A percentile compares a stretch with the other conserved stretches of the same genome.
phyloP scores from a whole-genome alignment of 208 protist genomes.

The Wallacemonas sp. region DNA sequence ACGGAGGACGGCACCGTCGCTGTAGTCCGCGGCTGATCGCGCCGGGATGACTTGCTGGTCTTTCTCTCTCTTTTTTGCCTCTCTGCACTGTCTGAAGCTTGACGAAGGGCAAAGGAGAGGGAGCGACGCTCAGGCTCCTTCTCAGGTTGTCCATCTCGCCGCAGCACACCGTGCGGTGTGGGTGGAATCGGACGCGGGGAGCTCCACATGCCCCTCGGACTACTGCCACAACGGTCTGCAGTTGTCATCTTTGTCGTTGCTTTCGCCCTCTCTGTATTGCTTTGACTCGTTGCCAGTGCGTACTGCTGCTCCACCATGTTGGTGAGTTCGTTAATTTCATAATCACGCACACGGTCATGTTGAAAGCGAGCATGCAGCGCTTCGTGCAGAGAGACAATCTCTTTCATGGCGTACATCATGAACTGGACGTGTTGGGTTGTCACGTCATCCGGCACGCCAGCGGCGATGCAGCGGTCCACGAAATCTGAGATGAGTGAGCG shows the following conservation, averaged over 20 bases:
- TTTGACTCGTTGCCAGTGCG: slow-evolving; percentile 11
- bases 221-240: background rate
- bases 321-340: slow-evolving; percentile 47
- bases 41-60: no score
- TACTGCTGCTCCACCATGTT: slow-evolving; percentile 60
- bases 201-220: no score
- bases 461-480: slow-evolving; percentile 66
- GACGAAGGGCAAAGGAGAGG: background rate
- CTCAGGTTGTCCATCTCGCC: no score
- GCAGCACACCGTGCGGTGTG: no score
- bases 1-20: background rate
- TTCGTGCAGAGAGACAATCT: slow-evolving; percentile 55
- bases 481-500: slow-evolving; percentile 63
- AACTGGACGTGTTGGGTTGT: slow-evolving; percentile 78
- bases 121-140: background rate
- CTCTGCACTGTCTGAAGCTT: background rate
- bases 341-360: slow-evolving; percentile 53
- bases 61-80: no score
- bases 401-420: slow-evolving; percentile 76
- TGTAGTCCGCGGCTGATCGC: no score
- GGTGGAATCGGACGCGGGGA: no score
- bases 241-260: background rate
- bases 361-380: slow-evolving; percentile 61
- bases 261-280: background rate
- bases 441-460: slow-evolving; percentile 56